A percentile compares a stretch with the other conserved stretches of the same genome.
Evolutionary conservation across 164 flowering plant species (phyloP).

Genomic region (Piper betle): DNA sequence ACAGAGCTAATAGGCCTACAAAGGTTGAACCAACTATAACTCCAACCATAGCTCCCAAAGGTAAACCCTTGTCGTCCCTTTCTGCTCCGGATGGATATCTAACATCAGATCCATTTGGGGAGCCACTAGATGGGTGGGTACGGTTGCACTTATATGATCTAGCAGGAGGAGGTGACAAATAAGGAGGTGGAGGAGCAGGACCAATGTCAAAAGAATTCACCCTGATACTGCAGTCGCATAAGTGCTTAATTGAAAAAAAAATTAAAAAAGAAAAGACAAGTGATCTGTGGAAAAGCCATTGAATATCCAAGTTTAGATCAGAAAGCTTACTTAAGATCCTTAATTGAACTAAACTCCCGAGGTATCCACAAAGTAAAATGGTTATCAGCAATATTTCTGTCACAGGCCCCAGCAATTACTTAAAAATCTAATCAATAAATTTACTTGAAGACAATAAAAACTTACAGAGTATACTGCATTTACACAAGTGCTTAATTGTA

Average conservation of each 20-base stretch:
- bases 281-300: not conserved
- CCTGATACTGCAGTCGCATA: constrained; percentile 40
- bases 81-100: constrained; percentile 13
- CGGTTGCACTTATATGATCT: constrained; percentile 29
- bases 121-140: constrained; percentile 18
- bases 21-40: constrained; percentile 42
- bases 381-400: constrained; percentile 84
- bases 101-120: constrained; percentile 15
- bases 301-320: constrained; percentile 1
- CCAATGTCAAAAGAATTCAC: constrained; percentile 77
- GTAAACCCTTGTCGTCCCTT: constrained; percentile 20
- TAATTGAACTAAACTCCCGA: constrained; percentile 47
- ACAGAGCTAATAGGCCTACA: constrained; percentile 21
- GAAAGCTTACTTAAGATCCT: constrained; percentile 49
- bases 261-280: too few relatives aligned
- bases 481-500: too few relatives aligned
- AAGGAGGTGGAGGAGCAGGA: constrained; percentile 89
- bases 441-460: not conserved
- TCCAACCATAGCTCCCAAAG: constrained; percentile 49
- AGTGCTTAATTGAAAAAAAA: constrained; percentile 6
- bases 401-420: constrained; percentile 5
- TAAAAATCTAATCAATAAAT: constrained; percentile 5
- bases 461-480: constrained; percentile 59
- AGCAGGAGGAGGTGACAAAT: constrained; percentile 60
- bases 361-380: constrained; percentile 87